These are phyloP conservation scores for Aspergillus saccharolyticus DNA, from an alignment of 495 filamentous ascomycete species.

Conservation along the genomic window DNA sequence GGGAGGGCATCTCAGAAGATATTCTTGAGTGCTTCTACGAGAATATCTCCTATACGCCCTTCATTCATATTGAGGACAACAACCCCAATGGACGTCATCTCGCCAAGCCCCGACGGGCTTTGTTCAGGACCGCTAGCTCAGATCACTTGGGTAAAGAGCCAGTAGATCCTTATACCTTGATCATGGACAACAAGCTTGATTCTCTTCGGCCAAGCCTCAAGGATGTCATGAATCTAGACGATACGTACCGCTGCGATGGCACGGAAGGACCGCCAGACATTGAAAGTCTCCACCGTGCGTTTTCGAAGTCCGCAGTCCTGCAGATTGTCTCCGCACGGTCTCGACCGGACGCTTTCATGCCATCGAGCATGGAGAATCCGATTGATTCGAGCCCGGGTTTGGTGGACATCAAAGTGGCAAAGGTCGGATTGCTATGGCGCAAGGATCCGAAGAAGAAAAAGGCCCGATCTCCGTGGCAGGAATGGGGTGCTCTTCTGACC, in stretches of 20 bases:
- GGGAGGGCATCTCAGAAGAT: slow-evolving; percentile 85
- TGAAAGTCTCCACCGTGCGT: slow-evolving; percentile 73
- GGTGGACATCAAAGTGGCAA: slow-evolving; percentile 95
- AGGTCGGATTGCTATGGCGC: slow-evolving; percentile 92
- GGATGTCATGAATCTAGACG: slow-evolving; percentile 87
- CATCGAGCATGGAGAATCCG: slow-evolving; percentile 75
- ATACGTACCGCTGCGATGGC: slow-evolving; percentile 84
- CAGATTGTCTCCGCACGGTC: slow-evolving; percentile 93
- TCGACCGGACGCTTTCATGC: slow-evolving; percentile 91
- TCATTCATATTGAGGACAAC: slow-evolving; percentile 94
- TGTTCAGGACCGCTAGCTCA: slow-evolving; percentile 63
- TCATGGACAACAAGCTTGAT: slow-evolving; percentile 83
- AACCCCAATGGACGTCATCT: slow-evolving; percentile 74
- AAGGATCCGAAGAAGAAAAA: slow-evolving; percentile 95
- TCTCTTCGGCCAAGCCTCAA: slow-evolving; percentile 76
- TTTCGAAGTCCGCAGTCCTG: slow-evolving; percentile 82
- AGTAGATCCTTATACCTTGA: slow-evolving; percentile 90
- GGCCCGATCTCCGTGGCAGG: slow-evolving; percentile 92
- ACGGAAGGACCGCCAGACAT: slow-evolving; percentile 69
- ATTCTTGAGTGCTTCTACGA: slow-evolving; percentile 96
- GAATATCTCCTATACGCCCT: slow-evolving; percentile 96
- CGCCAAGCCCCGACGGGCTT: slow-evolving; percentile 62
- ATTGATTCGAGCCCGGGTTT: slow-evolving; percentile 86
- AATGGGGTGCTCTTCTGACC: slow-evolving; percentile 95
- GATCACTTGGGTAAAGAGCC: slow-evolving; percentile 76